These are phyloP conservation scores for Zoysia japonica DNA, from an alignment of 176 grass and related monocot species.

Conservation along the genomic window DNA sequence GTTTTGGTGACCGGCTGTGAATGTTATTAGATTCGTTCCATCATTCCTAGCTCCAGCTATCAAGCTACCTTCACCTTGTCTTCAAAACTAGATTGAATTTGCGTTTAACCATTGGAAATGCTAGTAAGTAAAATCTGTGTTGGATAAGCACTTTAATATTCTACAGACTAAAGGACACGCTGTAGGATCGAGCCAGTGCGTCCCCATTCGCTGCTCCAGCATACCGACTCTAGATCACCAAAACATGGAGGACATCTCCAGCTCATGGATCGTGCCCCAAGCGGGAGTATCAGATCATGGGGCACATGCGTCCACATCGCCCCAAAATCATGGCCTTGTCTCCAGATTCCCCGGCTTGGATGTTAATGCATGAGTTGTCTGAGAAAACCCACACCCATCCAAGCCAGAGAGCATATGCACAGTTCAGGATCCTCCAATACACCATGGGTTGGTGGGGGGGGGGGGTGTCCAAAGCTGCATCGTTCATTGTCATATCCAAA, in stretches of 20 bases:
- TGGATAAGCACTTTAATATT: neutral
- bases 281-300: slow-evolving; percentile 48
- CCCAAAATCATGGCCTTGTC: slow-evolving; percentile 50
- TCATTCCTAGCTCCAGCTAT: no score
- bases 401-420: slow-evolving; percentile 43
- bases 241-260: slow-evolving; percentile 48
- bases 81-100: neutral
- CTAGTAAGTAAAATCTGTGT: no score
- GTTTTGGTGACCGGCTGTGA: no score
- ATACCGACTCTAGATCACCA: neutral
- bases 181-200: slow-evolving; percentile 22
- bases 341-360: slow-evolving; percentile 56
- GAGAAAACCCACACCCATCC: slow-evolving; percentile 35
- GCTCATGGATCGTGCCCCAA: slow-evolving; percentile 36
- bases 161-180: slow-evolving; percentile 6
- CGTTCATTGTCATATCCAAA: slow-evolving; percentile 27
- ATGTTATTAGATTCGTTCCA: no score
- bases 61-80: neutral
- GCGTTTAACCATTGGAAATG: neutral
- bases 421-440: slow-evolving; percentile 31
- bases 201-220: slow-evolving; percentile 33
- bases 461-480: neutral
- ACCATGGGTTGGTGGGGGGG: neutral
- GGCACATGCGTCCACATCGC: slow-evolving; percentile 45
- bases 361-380: slow-evolving; percentile 55